Conservation (phyloP, 208 protist species). For the Spongospora subterranea region DNA sequence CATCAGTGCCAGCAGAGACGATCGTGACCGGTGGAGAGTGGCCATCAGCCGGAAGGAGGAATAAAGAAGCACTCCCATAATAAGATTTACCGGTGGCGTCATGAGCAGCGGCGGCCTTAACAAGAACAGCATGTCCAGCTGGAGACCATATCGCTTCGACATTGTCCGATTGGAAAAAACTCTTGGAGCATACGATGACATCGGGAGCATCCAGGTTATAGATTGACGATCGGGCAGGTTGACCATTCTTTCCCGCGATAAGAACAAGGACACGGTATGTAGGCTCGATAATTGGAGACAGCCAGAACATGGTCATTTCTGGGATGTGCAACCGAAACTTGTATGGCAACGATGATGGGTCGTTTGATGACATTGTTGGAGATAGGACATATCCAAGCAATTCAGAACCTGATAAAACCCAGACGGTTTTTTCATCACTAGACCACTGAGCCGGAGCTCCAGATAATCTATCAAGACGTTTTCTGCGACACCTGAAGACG, state of each 20-base stretch:
- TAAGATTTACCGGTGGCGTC: slow-evolving; percentile 44
- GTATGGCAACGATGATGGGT: background rate
- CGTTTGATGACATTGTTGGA: background rate
- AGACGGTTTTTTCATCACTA: slow-evolving; percentile 30
- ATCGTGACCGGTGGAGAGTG: background rate
- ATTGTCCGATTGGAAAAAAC: slow-evolving; percentile 40
- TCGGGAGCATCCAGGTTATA: slow-evolving; percentile 3
- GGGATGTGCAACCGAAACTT: background rate
- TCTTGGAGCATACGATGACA: background rate
- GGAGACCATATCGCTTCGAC: slow-evolving; percentile 37
- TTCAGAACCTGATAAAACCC: slow-evolving; percentile 9
- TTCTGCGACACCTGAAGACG: background rate
- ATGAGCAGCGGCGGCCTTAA: slow-evolving; percentile 37
- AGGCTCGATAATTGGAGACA: background rate
- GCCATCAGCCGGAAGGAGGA: slow-evolving; percentile 9
- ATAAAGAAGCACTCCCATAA: slow-evolving; percentile 34
- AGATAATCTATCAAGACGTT: background rate
- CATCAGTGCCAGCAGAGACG: slow-evolving; percentile 9
- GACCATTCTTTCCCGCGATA: slow-evolving; percentile 20
- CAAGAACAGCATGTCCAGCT: slow-evolving; percentile 27
- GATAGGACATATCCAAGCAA: background rate
- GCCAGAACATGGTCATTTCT: background rate
- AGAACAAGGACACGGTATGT: slow-evolving; percentile 33
- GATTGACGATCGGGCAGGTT: background rate
- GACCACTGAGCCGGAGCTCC: slow-evolving; percentile 2